phyloP scores from a whole-genome alignment of 345 rosid species.

The Draba incana region DNA sequence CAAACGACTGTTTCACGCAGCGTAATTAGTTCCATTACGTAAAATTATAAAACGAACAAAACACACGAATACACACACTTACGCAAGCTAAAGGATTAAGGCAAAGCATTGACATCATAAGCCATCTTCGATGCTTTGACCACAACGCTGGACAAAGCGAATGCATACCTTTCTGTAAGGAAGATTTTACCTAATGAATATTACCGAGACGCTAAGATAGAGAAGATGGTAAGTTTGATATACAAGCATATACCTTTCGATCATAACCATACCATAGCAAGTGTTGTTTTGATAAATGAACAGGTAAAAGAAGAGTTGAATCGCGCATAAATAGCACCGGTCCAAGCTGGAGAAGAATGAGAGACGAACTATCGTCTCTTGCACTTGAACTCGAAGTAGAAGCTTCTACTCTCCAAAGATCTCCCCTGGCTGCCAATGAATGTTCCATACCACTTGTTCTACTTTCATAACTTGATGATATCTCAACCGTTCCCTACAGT shows the following conservation, averaged over 20 bases:
- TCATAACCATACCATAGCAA: conserved; percentile 99
- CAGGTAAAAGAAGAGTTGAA: conserved; percentile 85
- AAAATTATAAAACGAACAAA: no score
- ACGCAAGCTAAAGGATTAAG: conserved; percentile 92
- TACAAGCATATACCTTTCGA: no score
- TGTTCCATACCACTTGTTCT: conserved; percentile 71
- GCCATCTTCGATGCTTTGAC: conserved; percentile 99
- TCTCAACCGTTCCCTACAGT: conserved; percentile 68
- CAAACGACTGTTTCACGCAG: conserved; percentile 67
- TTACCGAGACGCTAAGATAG: no score
- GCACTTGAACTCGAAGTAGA: conserved; percentile 66
- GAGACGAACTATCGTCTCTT: conserved; percentile 71
- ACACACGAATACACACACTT: no score
- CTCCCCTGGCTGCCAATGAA: conserved; percentile 89
- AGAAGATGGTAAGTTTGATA: no score
- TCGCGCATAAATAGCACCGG: conserved; percentile 89
- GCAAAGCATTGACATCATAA: conserved; percentile 96
- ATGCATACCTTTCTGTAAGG: conserved; percentile 86
- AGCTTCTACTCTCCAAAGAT: conserved; percentile 93
- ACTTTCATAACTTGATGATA: conserved; percentile 80
- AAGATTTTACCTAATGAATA: conserved; percentile 22
- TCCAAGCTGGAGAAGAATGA: conserved; percentile 92
- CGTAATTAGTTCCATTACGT: conserved; percentile 3
- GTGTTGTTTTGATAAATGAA: conserved; percentile 94
- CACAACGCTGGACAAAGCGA: conserved; percentile 96